A percentile compares a stretch with the other conserved stretches of the same genome.
These are phyloP conservation scores for Buxus sempervirens DNA, from an alignment of 164 flowering plant species.

Conservation along the genomic window DNA sequence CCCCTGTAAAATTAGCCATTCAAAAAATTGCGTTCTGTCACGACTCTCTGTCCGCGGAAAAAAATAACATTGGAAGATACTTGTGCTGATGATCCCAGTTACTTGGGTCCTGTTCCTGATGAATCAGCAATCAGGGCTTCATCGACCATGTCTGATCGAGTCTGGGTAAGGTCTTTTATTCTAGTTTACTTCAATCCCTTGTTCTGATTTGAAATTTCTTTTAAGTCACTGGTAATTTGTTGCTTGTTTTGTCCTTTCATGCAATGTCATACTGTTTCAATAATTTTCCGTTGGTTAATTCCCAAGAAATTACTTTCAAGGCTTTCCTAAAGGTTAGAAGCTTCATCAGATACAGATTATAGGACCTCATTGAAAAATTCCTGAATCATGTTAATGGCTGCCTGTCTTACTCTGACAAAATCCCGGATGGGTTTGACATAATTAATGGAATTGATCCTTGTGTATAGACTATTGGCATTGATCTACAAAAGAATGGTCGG, in stretches of 20 bases:
- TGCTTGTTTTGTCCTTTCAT: background rate
- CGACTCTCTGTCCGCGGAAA: too few species aligned
- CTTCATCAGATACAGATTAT: too few species aligned
- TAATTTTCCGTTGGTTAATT: too few species aligned
- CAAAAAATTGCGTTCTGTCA: too few species aligned
- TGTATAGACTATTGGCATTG: slow-evolving; percentile 85
- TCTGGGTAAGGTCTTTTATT: background rate
- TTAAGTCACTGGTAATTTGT: background rate
- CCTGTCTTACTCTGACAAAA: slow-evolving; percentile 78
- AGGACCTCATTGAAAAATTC: too few species aligned
- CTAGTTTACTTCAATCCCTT: background rate
- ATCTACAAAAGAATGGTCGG: slow-evolving; percentile 78
- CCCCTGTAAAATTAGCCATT: too few species aligned
- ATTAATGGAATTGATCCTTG: slow-evolving; percentile 89
- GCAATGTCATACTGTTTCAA: too few species aligned
- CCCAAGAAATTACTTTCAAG: too few species aligned
- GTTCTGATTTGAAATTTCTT: background rate
- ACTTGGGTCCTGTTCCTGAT: background rate
- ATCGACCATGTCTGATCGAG: background rate
- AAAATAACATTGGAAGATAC: background rate
- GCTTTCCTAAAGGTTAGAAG: too few species aligned
- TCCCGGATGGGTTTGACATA: slow-evolving; percentile 90
- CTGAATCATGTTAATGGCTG: slow-evolving; percentile 79
- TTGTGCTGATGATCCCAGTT: background rate
- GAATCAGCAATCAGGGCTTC: background rate